A percentile compares a stretch with the other conserved stretches of the same genome.
phyloP scores from a whole-genome alignment of 2,329 filamentous ascomycete genomes.

The Colletotrichum musae region DNA sequence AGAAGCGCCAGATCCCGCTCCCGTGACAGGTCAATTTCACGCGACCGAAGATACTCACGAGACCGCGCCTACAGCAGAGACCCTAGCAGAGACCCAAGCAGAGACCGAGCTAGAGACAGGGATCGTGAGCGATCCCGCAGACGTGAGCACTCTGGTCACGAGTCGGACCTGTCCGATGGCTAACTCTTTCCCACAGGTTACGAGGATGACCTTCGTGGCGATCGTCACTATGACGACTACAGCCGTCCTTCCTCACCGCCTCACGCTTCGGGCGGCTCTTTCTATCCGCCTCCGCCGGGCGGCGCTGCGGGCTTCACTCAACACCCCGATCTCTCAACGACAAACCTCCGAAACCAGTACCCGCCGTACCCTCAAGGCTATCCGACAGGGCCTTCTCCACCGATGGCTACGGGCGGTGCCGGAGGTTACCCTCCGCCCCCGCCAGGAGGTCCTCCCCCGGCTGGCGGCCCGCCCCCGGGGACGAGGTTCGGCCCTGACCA shows the following conservation, averaged over 20 bases:
- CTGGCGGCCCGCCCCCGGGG: conserved; percentile 35
- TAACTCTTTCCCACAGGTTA: conserved; percentile 47
- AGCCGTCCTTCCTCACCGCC: conserved; percentile 61
- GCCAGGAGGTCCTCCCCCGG: conserved; percentile 43
- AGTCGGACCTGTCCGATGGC: no score
- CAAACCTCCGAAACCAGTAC: conserved; percentile 52
- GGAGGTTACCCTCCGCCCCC: conserved; percentile 49
- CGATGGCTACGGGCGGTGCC: conserved; percentile 43
- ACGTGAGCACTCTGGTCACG: conserved; percentile 45
- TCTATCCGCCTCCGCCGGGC: conserved; percentile 56
- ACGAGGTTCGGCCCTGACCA: conserved; percentile 56
- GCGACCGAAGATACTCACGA: conserved; percentile 21
- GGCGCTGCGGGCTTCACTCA: conserved; percentile 51
- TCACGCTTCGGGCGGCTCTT: conserved; percentile 66
- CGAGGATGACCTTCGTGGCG: conserved; percentile 53
- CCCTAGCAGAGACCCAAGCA: conserved; percentile 45
- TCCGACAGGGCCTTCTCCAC: conserved; percentile 49
- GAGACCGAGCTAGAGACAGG: conserved; percentile 44
- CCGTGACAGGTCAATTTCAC: conserved; percentile 31
- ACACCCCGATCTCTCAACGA: conserved; percentile 53
- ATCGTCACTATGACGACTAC: conserved; percentile 54
- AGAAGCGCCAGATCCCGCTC: conserved; percentile 31
- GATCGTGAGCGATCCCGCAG: conserved; percentile 51
- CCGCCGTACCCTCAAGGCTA: conserved; percentile 59
- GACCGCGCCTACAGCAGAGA: conserved; percentile 44